Evolutionary conservation across 768 basidiomycete species (phyloP).

Genomic region (Trametes villosa): DNA sequence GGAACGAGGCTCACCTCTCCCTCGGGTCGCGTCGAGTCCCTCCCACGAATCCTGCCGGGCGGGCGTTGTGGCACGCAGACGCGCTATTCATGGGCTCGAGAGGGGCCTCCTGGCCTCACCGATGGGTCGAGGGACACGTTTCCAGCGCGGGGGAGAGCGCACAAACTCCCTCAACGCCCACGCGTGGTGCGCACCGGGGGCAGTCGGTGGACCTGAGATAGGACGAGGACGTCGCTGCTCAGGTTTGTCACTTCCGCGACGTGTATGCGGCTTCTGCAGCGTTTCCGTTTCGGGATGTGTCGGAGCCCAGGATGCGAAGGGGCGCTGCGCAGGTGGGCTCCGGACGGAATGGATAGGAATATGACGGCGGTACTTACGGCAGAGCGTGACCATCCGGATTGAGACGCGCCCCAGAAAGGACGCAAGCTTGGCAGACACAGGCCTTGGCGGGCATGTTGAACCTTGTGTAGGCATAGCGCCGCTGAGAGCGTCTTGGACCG

Average conservation of each 20-base stretch:
- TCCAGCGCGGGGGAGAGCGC: constrained; percentile 10
- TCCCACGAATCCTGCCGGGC: constrained; percentile 18
- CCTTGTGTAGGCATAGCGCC: constrained; percentile 1
- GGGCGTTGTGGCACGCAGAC: not conserved
- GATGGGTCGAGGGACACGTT: constrained; percentile 8
- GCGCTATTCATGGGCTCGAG: not conserved
- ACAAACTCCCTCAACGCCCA: constrained; percentile 10
- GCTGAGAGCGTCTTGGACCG: not conserved
- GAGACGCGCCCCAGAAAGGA: not conserved
- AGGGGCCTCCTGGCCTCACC: not conserved
- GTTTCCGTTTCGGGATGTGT: not conserved
- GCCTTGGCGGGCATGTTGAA: constrained; percentile 15
- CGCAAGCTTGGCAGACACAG: not conserved
- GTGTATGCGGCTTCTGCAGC: not conserved
- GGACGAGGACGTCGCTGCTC: not conserved
- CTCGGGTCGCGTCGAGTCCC: not conserved
- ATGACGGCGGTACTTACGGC: not conserved
- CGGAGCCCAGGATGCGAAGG: not conserved
- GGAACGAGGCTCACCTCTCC: not conserved
- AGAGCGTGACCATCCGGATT: not conserved
- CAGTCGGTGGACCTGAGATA: not conserved
- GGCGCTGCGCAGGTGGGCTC: not conserved
- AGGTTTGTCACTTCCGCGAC: not conserved
- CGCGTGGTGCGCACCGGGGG: not conserved
- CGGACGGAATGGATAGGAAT: not conserved